phyloP scores from a whole-genome alignment of 345 rosid species.

The Boechera retrofracta region DNA sequence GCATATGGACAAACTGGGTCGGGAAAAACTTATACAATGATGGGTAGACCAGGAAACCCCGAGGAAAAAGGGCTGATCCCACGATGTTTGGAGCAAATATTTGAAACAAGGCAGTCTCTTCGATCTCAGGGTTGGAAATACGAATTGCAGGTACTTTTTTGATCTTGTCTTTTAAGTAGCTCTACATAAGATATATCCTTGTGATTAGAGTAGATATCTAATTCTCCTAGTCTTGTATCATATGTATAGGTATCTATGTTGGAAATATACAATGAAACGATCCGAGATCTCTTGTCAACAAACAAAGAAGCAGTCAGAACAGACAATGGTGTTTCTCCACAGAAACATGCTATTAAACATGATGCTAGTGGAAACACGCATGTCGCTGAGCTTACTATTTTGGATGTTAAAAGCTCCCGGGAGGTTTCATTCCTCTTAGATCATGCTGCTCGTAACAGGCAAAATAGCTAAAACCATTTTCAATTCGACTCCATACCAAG shows the following conservation, averaged over 20 bases:
- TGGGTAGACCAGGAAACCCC: slow-evolving; percentile 83
- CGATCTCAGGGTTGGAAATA: slow-evolving; percentile 92
- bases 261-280: slow-evolving; percentile 94
- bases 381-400: slow-evolving; percentile 72
- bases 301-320: slow-evolving; percentile 58
- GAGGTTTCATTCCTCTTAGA: slow-evolving; percentile 80
- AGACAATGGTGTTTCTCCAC: slow-evolving; percentile 60
- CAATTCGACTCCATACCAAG: neutral
- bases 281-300: slow-evolving; percentile 81
- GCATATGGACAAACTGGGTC: slow-evolving; percentile 99
- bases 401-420: slow-evolving; percentile 72
- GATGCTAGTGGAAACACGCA: slow-evolving; percentile 86
- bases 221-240: slow-evolving; percentile 12
- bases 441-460: slow-evolving; percentile 90
- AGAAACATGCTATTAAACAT: slow-evolving; percentile 71
- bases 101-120: slow-evolving; percentile 88
- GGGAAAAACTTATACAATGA: slow-evolving; percentile 96
- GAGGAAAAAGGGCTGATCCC: slow-evolving; percentile 88
- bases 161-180: neutral
- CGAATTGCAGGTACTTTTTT: slow-evolving; percentile 80
- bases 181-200: neutral
- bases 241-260: slow-evolving; percentile 85
- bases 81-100: slow-evolving; percentile 87
- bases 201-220: slow-evolving; percentile 1
- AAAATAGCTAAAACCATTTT: slow-evolving; percentile 23